Conservation (phyloP, 2,329 filamentous ascomycete genomes). For the Colletotrichum lini region DNA sequence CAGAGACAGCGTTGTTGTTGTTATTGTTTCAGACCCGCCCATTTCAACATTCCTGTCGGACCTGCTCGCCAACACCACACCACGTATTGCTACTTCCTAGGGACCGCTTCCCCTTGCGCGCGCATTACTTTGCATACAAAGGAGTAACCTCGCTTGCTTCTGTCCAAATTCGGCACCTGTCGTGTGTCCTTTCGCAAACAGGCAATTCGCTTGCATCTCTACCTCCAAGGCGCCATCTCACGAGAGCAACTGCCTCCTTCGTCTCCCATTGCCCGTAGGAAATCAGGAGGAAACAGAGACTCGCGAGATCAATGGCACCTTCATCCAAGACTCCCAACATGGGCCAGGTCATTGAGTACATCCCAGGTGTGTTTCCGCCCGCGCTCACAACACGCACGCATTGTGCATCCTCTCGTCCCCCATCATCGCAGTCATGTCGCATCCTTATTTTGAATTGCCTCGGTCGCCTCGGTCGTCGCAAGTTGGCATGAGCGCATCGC, state of each 20-base stretch:
- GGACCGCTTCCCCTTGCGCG: slow-evolving; percentile 18
- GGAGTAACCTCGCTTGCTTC: slow-evolving; percentile 33
- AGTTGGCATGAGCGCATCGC: slow-evolving; percentile 20
- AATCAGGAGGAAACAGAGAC: slow-evolving; percentile 22
- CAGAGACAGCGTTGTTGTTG: slow-evolving; percentile 34
- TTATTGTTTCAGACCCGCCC: slow-evolving; percentile 41
- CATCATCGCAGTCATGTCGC: slow-evolving; percentile 47
- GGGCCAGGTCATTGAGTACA: slow-evolving; percentile 96
- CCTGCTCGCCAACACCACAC: slow-evolving; percentile 15
- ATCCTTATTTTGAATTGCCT: slow-evolving; percentile 48
- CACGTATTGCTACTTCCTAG: slow-evolving; percentile 14
- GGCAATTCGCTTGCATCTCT: slow-evolving; percentile 22
- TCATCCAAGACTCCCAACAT: slow-evolving; percentile 71
- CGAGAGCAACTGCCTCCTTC: slow-evolving; percentile 27
- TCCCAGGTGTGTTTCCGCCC: slow-evolving; percentile 78
- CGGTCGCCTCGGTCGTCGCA: slow-evolving; percentile 13
- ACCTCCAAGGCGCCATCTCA: not conserved
- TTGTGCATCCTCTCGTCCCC: slow-evolving; percentile 14
- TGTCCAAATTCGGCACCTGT: slow-evolving; percentile 35
- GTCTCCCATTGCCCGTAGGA: not conserved
- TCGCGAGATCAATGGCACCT: slow-evolving; percentile 62
- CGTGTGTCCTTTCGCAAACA: slow-evolving; percentile 29
- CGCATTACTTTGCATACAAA: slow-evolving; percentile 42
- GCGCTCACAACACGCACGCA: slow-evolving; percentile 19
- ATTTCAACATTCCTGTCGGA: slow-evolving; percentile 39